A percentile compares a stretch with the other conserved stretches of the same genome.
Evolutionary conservation across 2,329 filamentous ascomycete species (phyloP).

Genomic region (Calonectria ilicicola): DNA sequence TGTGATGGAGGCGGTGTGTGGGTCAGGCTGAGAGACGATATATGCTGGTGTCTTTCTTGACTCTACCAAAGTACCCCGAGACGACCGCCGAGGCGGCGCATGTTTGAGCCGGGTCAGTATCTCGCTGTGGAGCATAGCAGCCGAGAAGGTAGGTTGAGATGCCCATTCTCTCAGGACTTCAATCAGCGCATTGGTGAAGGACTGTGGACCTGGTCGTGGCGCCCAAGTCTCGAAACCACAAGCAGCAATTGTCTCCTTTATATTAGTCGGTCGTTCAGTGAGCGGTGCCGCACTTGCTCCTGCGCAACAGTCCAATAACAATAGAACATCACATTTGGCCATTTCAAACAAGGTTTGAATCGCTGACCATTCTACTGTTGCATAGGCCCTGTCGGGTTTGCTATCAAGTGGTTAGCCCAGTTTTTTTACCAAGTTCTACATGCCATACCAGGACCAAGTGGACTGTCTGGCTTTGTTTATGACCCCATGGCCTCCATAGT

Average conservation of each 20-base stretch:
- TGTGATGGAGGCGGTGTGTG: conserved; percentile 41
- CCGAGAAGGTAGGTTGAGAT: conserved; percentile 40
- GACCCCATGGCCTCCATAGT: conserved; percentile 40
- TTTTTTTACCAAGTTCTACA: no score
- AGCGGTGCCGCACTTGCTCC: conserved; percentile 42
- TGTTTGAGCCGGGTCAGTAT: conserved; percentile 42
- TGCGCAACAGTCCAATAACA: conserved; percentile 41
- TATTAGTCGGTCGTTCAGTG: conserved; percentile 41
- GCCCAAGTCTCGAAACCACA: conserved; percentile 43
- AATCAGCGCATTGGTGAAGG: conserved; percentile 41
- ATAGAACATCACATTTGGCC: conserved; percentile 41
- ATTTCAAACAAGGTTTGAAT: conserved; percentile 44
- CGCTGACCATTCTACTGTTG: conserved; percentile 43
- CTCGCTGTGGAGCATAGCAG: conserved; percentile 43
- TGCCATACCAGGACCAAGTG: conserved; percentile 41
- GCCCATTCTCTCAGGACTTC: conserved; percentile 43
- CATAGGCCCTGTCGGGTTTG: conserved; percentile 38
- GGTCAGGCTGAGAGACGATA: conserved; percentile 41
- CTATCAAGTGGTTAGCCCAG: conserved; percentile 30
- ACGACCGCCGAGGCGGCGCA: conserved; percentile 37
- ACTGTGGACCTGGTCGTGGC: conserved; percentile 38
- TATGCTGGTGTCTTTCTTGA: conserved; percentile 42
- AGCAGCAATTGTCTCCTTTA: conserved; percentile 43
- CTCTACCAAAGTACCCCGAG: conserved; percentile 37
- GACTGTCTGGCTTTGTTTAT: conserved; percentile 43